phyloP scores from a whole-genome alignment of 352 stramenopile genomes.

The Pythium guiyangense region DNA sequence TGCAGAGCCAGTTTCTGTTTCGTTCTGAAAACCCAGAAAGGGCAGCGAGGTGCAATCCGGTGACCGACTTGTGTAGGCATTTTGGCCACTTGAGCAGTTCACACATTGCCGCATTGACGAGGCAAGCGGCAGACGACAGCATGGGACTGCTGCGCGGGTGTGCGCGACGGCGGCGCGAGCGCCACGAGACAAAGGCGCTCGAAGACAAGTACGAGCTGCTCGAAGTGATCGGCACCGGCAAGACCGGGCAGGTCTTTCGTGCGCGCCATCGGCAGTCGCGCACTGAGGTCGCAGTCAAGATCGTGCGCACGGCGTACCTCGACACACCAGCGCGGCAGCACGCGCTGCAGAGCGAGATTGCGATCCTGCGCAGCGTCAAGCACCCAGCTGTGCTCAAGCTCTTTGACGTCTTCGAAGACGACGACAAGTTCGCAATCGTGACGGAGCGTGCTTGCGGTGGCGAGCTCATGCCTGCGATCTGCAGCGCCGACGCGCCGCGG shows the following conservation, averaged over 20 bases:
- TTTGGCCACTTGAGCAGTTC: too few relatives aligned
- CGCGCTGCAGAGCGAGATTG: slow-evolving; percentile 58
- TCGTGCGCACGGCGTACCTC: slow-evolving; percentile 64
- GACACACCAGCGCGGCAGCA: slow-evolving; percentile 59
- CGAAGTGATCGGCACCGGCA: slow-evolving; percentile 70
- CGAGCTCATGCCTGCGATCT: slow-evolving; percentile 62
- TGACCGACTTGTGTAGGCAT: too few relatives aligned
- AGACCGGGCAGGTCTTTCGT: slow-evolving; percentile 69
- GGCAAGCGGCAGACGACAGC: neutral
- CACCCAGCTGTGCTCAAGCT: slow-evolving; percentile 54
- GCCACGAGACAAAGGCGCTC: slow-evolving; percentile 14
- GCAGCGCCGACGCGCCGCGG: neutral
- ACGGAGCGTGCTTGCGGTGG: slow-evolving; percentile 55
- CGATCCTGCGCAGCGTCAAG: slow-evolving; percentile 50
- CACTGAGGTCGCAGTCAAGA: slow-evolving; percentile 62
- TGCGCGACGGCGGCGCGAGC: neutral
- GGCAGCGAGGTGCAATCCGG: too few relatives aligned
- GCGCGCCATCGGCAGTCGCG: slow-evolving; percentile 31
- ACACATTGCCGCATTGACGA: neutral
- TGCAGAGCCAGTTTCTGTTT: too few relatives aligned
- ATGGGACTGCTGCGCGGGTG: neutral
- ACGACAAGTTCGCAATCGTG: slow-evolving; percentile 63
- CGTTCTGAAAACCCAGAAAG: too few relatives aligned
- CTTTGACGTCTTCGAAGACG: slow-evolving; percentile 65
- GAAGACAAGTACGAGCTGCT: slow-evolving; percentile 66